Evolutionary conservation across 495 filamentous ascomycete genomes (phyloP).

Genomic region (Penicillium dipodomyicola): DNA sequence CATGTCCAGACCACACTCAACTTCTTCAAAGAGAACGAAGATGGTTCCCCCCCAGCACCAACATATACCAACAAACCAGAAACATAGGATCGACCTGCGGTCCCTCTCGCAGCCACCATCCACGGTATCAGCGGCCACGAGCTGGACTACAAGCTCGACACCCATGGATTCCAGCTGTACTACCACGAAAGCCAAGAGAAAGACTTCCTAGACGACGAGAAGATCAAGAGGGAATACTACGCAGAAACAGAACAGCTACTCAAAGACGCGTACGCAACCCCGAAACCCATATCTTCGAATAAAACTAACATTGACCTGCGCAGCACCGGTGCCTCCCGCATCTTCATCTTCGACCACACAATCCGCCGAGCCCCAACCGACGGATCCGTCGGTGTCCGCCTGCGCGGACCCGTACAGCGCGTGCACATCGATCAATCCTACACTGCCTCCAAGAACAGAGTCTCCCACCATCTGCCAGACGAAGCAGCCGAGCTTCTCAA

Average conservation of each 20-base stretch:
- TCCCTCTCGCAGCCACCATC: slow-evolving; percentile 34
- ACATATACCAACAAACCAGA: slow-evolving; percentile 49
- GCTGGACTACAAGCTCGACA: slow-evolving; percentile 48
- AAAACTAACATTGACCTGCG: background rate
- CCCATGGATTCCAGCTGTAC: slow-evolving; percentile 50
- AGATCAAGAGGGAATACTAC: slow-evolving; percentile 65
- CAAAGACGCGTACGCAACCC: slow-evolving; percentile 50
- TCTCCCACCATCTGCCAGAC: slow-evolving; percentile 59
- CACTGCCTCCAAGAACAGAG: slow-evolving; percentile 52
- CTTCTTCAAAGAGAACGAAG: slow-evolving; percentile 57
- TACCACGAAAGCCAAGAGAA: slow-evolving; percentile 49
- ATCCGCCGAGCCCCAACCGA: slow-evolving; percentile 55
- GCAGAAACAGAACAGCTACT: slow-evolving; percentile 64
- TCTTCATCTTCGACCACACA: slow-evolving; percentile 76
- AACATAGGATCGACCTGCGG: slow-evolving; percentile 47
- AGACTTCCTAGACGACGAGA: slow-evolving; percentile 59
- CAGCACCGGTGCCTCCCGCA: slow-evolving; percentile 51
- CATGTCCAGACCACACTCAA: slow-evolving; percentile 58
- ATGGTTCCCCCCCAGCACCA: slow-evolving; percentile 55
- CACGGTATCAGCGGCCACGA: slow-evolving; percentile 52
- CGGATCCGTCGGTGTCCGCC: slow-evolving; percentile 18
- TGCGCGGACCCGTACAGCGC: slow-evolving; percentile 62
- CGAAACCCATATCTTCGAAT: background rate
- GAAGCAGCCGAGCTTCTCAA: slow-evolving; percentile 61
- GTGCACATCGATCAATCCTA: slow-evolving; percentile 77